Base-by-base conservation (phyloP, 495 filamentous ascomycete genomes). In the Aspergillus conjunctus region DNA sequence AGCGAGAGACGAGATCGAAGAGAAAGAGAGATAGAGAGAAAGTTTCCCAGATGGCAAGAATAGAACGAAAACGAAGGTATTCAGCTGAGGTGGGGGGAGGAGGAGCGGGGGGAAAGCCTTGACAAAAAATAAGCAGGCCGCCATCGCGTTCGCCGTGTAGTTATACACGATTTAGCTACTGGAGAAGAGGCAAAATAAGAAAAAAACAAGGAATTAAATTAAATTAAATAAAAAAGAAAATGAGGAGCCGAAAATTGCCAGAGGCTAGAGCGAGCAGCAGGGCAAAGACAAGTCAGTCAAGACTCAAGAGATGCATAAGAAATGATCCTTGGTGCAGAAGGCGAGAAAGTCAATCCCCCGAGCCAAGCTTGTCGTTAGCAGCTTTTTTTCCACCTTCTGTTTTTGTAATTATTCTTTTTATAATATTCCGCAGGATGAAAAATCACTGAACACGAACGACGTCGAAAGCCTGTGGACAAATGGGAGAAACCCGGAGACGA, bases 41-140 rank as follows among this genome's bases (percentile, higher is more conserved):
- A 44, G n/a, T 41, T 41, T 48, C 18, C n/a, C 44, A 57, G 20
- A 10, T 43, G 39, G 61, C 18, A 49, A 43, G 26, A 57, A 60
- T 46, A 52, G 46, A 37, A 37, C 48, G 10, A 22, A 44, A 44
- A 44, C 8, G 30, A 62, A 51, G 41, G 53, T 58, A 60, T 26
- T 59, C 59, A 63, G 48, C 33, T 60, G 52, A 39, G 59, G 44
- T 22, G 51, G 54, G 57, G 49, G 57, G 54, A 58, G 37, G 37
- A 46, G 14, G 32, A 41, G 51, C 20, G 31, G 32, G 9, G 44
- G 39, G 51, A 9, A 31, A 58, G 55, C 14, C 44, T 51, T 45
- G 33, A 59, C 48, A 53, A 33, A 48, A 49, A 60, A 60, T 60
- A 60, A 60, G 58, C 58, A 60, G 43, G 58, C 41, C 58, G 33